Evolutionary conservation across 2,329 filamentous ascomycete species (phyloP).

Genomic region (Cladophialophora exuberans): DNA sequence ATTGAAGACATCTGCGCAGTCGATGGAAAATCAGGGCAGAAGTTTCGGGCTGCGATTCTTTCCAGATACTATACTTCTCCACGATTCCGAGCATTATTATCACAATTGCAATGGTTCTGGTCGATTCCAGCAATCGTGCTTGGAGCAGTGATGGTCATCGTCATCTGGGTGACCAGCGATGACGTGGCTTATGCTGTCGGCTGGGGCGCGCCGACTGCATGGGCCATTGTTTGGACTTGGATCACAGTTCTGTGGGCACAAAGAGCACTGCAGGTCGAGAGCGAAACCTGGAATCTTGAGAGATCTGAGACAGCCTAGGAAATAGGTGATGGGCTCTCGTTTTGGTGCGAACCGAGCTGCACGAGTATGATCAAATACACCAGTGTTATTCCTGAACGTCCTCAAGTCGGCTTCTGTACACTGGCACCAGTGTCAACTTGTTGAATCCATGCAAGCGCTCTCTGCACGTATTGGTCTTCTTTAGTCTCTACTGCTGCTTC

Average conservation of each 20-base stretch:
- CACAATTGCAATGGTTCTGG: slow-evolving; percentile 61
- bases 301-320: neutral
- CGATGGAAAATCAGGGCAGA: slow-evolving; percentile 62
- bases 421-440: slow-evolving; percentile 28
- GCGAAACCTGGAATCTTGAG: slow-evolving; percentile 41
- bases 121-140: slow-evolving; percentile 51
- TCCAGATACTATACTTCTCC: slow-evolving; percentile 58
- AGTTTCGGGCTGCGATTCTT: slow-evolving; percentile 54
- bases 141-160: slow-evolving; percentile 50
- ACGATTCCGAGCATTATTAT: slow-evolving; percentile 57
- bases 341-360: neutral
- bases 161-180: slow-evolving; percentile 49
- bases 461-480: slow-evolving; percentile 38
- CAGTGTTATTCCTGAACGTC: neutral
- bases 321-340: neutral
- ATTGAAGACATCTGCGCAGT: slow-evolving; percentile 70
- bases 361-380: neutral
- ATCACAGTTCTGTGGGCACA: slow-evolving; percentile 52
- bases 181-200: slow-evolving; percentile 54
- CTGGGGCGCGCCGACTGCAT: slow-evolving; percentile 46
- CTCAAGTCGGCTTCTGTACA: neutral
- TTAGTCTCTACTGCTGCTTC: slow-evolving; percentile 28
- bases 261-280: slow-evolving; percentile 48
- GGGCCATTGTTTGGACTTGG: slow-evolving; percentile 46
- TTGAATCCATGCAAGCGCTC: slow-evolving; percentile 37